Base-by-base conservation (phyloP, 2,329 filamentous ascomycete species). In the Fonsecaea pedrosoi region DNA sequence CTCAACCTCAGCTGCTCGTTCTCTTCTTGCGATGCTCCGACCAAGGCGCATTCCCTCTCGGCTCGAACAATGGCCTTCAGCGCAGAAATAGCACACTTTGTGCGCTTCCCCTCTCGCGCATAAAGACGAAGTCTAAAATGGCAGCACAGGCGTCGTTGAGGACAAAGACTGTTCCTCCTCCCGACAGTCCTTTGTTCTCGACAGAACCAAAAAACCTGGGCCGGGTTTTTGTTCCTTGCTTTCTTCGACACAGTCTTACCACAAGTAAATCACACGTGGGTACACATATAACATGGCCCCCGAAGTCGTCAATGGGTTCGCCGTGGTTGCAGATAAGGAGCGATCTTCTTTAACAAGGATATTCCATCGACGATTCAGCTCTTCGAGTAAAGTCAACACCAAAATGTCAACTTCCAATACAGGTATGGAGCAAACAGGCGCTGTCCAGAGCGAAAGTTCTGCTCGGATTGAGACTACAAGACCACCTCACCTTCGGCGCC, bases 101-200 rank as follows among this genome's bases (percentile, higher is more conserved):
- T 38, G 38, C 45, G 13, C 15, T 18, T 42, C 2, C 25, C 21
- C 32, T 61, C 45, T 53, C 34, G 18, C 54, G 38, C 9, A 40
- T 34, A 60, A 65, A 45, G 53, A 15, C 38, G 32, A 10, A 10
- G 18, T 32, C 48, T 38, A 60, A 25, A 63, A 68, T 68, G 62
- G 62, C 54, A 10, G 21, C 54, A 10, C 37, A 18, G 37, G 42
- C 13, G 10, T 35, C 38, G 30, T 57, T 34, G 53, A 40, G 54
- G 38, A 45, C 54, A 64, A 55, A 54, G 66, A 42, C 54, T 42
- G 60, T 21, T 59, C 25, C 25, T 25, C 25, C 30, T 59, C n/a
- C 13, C 25, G 18, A 57, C 59, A 68, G 35, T 30, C 54, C 58
- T 62, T 64, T 60, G 58, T 68, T 37, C 37, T 42, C 54, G 21